These are phyloP conservation scores for Ilyonectria sp. DNA, from an alignment of 2,329 filamentous ascomycete species.

Conservation along the genomic window DNA sequence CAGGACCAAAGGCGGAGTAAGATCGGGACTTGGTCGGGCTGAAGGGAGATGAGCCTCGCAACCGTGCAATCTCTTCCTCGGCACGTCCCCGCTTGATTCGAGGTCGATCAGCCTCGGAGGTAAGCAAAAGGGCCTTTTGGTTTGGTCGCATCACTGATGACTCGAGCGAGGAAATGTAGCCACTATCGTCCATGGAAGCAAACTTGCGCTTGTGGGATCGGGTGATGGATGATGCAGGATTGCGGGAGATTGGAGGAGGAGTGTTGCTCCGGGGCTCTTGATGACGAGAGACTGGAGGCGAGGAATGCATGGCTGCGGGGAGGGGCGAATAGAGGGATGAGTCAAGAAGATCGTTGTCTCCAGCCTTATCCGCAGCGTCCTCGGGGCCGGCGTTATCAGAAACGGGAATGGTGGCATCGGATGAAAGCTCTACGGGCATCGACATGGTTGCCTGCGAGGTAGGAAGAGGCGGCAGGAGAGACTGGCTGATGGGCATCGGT, in stretches of 20 bases:
- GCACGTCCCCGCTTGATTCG: conserved; percentile 90
- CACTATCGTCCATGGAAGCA: conserved; percentile 88
- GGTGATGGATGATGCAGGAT: conserved; percentile 74
- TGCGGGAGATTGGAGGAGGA: conserved; percentile 78
- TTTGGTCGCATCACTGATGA: conserved; percentile 87
- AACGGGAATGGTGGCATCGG: conserved; percentile 82
- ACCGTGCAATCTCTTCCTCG: conserved; percentile 94
- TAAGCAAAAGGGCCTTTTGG: conserved; percentile 74
- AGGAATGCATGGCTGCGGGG: conserved; percentile 83
- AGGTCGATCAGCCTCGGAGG: conserved; percentile 85
- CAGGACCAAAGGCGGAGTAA: conserved; percentile 64
- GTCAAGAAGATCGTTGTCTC: conserved; percentile 59
- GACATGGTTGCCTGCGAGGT: conserved; percentile 55
- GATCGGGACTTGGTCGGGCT: conserved; percentile 84
- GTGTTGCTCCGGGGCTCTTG: conserved; percentile 76
- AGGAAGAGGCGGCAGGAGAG: conserved; percentile 58
- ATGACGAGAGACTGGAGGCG: conserved; percentile 83
- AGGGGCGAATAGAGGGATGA: conserved; percentile 79
- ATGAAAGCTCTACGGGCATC: conserved; percentile 75
- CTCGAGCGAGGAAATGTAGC: conserved; percentile 96
- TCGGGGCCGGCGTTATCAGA: conserved; percentile 75
- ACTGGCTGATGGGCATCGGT: conserved; percentile 56
- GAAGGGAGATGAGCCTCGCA: conserved; percentile 93
- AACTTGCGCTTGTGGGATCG: conserved; percentile 83
- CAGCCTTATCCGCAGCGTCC: conserved; percentile 61